Conservation (phyloP, 345 rosid species). For the Brassica carinata region DNA sequence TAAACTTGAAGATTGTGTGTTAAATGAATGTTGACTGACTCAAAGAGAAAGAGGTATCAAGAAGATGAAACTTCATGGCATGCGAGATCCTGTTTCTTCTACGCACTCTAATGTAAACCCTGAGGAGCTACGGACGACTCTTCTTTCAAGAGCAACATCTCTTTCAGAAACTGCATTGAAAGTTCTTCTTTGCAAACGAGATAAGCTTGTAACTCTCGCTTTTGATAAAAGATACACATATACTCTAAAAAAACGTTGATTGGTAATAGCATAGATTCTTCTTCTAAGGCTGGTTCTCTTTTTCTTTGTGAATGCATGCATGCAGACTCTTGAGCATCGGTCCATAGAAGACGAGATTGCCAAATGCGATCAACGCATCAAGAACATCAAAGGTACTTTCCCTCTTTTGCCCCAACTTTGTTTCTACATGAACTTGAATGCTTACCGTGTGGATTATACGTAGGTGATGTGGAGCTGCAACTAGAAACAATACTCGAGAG, state of each 20-base stretch:
- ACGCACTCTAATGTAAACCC: constrained; percentile 42
- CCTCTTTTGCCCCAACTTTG: neutral
- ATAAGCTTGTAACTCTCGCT: constrained; percentile 53
- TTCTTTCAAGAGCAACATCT: constrained; percentile 49
- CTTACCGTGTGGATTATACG: constrained; percentile 19
- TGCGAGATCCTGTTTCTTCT: constrained; percentile 15
- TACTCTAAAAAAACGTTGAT: no score
- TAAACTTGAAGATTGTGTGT: neutral
- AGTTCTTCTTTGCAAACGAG: constrained; percentile 57
- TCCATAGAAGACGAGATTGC: constrained; percentile 70
- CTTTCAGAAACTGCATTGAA: constrained; percentile 55
- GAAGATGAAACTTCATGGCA: constrained; percentile 27
- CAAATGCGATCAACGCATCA: constrained; percentile 54
- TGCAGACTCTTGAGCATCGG: constrained; percentile 72
- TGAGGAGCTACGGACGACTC: constrained; percentile 38
- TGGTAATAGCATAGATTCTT: no score
- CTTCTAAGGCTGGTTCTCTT: neutral
- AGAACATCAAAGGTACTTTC: constrained; percentile 47
- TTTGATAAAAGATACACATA: neutral
- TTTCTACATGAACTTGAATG: constrained; percentile 11
- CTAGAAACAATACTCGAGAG: constrained; percentile 53
- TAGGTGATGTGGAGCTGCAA: constrained; percentile 53
- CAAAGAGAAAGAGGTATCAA: constrained; percentile 36
- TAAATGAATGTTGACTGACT: neutral
- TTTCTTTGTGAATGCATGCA: neutral